Evolutionary conservation across 1,139 yeast species (phyloP), one percentile per base, ranked within the genome.

Genomic region (Candida albicans): DNA sequence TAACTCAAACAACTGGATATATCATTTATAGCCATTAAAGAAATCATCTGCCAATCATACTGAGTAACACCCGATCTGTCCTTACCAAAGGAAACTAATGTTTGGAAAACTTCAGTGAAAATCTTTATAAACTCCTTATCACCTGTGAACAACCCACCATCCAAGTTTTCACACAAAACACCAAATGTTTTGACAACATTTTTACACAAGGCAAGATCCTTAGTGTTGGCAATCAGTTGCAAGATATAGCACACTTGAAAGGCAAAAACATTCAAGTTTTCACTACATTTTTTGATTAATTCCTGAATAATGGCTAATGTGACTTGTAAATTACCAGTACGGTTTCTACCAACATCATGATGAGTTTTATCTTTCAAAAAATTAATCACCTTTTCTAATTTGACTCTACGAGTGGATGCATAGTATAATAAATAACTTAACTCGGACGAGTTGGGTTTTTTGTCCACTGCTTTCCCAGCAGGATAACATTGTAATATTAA

Each of bases 401-500:
- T 93, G 35, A 89, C 84, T 48, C 96, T 74, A 54, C 98, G 75
- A 7, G 96, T 86, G 35, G 95, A 84, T n/a, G 96, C 96, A 62
- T 91, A 91, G 69, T 87, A 93, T 34, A 91, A 68, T 53, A 93
- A 73, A 61, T 90, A 90, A 47, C 96, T 86, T 41, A 95, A 73
- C 62, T 93, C 98, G 12, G 96, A 88, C 1, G 95, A 82, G 62
- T 91, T 91, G 9, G 99, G 96, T 55, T 86, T 84, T 67, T 90
- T 90, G 55, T 90, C 96, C 6, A 79, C 76, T 7, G 83, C 84
- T 50, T 88, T 77, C 2, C 98, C 96, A 1, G 95, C 80, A 2
- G 96, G 99, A 62, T 91, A 93, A 69, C 99, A 93, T 62, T 87
- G 96, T 44, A 87, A 77, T 35, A 93, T 87, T 57, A 91, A 75